phyloP scores from a whole-genome alignment of 1,284 basidiomycete species.

The Rhodotorula sp. region DNA sequence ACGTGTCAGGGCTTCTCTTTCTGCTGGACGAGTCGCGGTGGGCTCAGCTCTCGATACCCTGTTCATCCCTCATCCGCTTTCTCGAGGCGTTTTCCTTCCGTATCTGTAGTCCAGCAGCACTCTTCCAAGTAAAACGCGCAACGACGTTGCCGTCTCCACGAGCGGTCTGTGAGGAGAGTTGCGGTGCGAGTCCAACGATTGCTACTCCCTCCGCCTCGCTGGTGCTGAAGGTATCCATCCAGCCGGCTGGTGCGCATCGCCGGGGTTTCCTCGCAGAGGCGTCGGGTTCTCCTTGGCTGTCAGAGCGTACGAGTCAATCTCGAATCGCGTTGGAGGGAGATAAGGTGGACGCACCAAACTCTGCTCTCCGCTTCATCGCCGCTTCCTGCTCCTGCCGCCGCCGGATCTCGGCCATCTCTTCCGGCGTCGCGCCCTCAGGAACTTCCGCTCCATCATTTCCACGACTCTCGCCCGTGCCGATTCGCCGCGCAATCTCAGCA shows the following conservation, averaged over 20 bases:
- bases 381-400: slow-evolving; percentile 6
- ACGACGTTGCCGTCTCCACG: no score
- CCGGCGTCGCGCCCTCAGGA: background rate
- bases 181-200: no score
- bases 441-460: background rate
- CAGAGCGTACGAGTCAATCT: background rate
- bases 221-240: slow-evolving; percentile 16
- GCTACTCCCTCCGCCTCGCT: background rate
- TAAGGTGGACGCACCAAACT: slow-evolving; percentile 1
- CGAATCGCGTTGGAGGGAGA: background rate
- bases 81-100: no score
- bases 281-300: slow-evolving; percentile 13
- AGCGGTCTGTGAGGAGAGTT: no score
- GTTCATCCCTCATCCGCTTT: no score
- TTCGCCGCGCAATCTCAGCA: slow-evolving; percentile 7
- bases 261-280: slow-evolving; percentile 15
- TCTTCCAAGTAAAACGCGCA: no score
- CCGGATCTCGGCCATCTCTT: slow-evolving; percentile 2
- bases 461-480: background rate
- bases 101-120: no score
- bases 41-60: no score
- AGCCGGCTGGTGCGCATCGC: slow-evolving; percentile 20
- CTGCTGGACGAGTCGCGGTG: no score
- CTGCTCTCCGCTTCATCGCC: slow-evolving; percentile 15
- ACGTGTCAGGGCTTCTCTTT: background rate